Evolutionary conservation across 768 basidiomycete genomes (phyloP), one percentile per base, ranked within the genome.

Genomic region (Suillus tomentosus): DNA sequence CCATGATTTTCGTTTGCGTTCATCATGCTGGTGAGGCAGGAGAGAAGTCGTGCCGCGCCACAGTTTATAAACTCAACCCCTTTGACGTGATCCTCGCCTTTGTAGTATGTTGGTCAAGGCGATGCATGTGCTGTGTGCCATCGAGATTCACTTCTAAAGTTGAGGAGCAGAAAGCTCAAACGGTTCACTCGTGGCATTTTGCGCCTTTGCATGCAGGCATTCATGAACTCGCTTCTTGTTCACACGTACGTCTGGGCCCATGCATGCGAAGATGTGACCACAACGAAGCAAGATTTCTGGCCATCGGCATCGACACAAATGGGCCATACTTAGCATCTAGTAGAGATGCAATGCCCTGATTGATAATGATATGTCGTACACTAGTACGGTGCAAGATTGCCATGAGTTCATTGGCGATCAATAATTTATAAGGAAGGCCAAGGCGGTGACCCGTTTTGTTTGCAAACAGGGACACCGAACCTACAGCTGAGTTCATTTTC

Each of bases 81-180:
- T 58, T 58, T 58, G 24, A 58, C 57, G 57, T 58, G 57, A 58
- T 58, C 24, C 39, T 37, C 40, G 27, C 17, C 57, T 58, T 58
- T 19, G 57, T 58, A 6, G 57, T 58, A 43, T 58, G 39, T 57
- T 58, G 24, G 24, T 19, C 17, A 58, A 58, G 39, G 57, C 57
- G 57, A 58, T 58, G 57, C 57, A 58, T 58, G 24, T 58, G 57
- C 57, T 58, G 57, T 58, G 57, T 58, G 57, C 24, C 24, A 58
- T 58, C 40, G 31, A 42, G 57, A 58, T 43, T 40, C 19, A 10
- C 39, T 58, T 58, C 39, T 17, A 58, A 39, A 58, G 24, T 24
- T 27, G 39, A 58, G 40, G 39, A 43, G 27, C 57, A 58, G 5
- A 56, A 39, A 27, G 9, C 39, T 57, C 15, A 3, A 57, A 40